These are phyloP conservation scores for Mycena leptocephala DNA, from an alignment of 768 basidiomycete species.

Conservation along the genomic window DNA sequence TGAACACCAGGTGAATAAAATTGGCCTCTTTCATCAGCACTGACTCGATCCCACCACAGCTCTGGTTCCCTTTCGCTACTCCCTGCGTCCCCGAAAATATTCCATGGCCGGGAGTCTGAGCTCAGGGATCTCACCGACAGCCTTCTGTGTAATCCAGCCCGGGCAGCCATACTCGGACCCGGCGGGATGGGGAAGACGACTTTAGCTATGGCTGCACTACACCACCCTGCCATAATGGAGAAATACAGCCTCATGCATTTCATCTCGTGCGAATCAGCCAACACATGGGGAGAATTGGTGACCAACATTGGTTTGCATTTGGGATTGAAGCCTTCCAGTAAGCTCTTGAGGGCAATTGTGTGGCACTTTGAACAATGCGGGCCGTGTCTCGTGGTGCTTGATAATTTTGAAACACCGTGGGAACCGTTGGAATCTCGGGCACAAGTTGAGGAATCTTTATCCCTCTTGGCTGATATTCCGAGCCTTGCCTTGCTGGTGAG, in stretches of 20 bases:
- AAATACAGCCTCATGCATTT: conserved; percentile 16
- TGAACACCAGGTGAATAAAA: background rate
- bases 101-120: conserved; percentile 5
- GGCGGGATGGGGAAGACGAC: conserved; percentile 29
- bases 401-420: conserved; percentile 32
- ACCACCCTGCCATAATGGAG: background rate
- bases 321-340: background rate
- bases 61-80: conserved; percentile 2
- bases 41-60: background rate
- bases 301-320: background rate
- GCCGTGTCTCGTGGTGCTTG: conserved; percentile 2
- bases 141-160: background rate
- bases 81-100: conserved; percentile 9
- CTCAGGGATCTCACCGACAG: background rate
- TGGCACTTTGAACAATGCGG: background rate
- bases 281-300: background rate
- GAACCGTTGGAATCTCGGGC: conserved; percentile 20
- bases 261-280: conserved; percentile 23
- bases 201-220: background rate
- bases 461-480: conserved; percentile 11
- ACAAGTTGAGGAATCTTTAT: conserved; percentile 21
- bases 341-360: background rate
- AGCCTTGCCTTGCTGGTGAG: conserved; percentile 18
- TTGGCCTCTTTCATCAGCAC: background rate
- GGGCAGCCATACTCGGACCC: conserved; percentile 17